These are phyloP conservation scores for Physaria fendleri DNA, from an alignment of 345 rosid species.

Conservation along the genomic window DNA sequence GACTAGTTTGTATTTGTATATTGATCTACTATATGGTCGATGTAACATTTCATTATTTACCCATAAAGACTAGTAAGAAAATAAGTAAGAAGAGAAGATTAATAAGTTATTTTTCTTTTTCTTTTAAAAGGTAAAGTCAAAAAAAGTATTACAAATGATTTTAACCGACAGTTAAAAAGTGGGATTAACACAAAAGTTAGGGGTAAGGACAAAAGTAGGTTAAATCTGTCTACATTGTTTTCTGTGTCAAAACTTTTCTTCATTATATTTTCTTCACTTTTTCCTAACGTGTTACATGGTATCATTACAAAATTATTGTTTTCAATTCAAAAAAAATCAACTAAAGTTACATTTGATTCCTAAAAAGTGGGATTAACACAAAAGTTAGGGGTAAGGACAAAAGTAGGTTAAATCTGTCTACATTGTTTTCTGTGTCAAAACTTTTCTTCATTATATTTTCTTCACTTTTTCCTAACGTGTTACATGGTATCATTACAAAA, in stretches of 20 bases:
- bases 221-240: slow-evolving; percentile 25
- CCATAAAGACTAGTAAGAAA: neutral
- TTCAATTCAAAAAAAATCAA: neutral
- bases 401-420: neutral
- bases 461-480: neutral
- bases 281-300: neutral
- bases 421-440: slow-evolving; percentile 32
- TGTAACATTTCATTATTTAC: neutral
- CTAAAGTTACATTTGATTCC: neutral
- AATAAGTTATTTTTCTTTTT: too few species aligned
- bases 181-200: slow-evolving; percentile 8
- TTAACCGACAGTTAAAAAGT: slow-evolving; percentile 19
- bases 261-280: slow-evolving; percentile 13
- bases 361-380: slow-evolving; percentile 6
- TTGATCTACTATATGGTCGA: too few species aligned
- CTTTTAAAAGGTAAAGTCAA: slow-evolving; percentile 9
- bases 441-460: slow-evolving; percentile 24
- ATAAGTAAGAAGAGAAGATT: too few species aligned
- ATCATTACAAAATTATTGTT: slow-evolving; percentile 13
- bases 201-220: neutral
- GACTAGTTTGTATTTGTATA: too few species aligned
- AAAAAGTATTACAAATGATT: slow-evolving; percentile 22
- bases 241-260: slow-evolving; percentile 29
- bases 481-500: slow-evolving; percentile 4
- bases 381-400: slow-evolving; percentile 2